Evolutionary conservation across 805 yeast genomes (phyloP), one percentile per base, ranked within the genome.

Genomic region (Teunomyces atbi): DNA sequence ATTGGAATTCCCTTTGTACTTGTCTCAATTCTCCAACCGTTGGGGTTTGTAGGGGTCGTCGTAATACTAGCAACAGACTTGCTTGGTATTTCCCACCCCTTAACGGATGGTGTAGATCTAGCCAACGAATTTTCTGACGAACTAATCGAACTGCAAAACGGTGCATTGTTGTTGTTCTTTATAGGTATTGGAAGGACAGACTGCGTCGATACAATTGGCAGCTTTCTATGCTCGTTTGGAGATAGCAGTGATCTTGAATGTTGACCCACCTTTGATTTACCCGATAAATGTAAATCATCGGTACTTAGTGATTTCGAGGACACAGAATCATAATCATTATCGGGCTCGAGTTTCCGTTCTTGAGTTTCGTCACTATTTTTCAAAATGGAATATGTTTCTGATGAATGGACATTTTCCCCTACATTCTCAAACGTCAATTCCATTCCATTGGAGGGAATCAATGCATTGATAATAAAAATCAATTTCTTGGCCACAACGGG

Each of bases 401-500:
- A n/a, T n/a, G 23, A 18, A 18, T 36, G 18, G n/a, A 21, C 27
- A 16, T 36, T 11, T 8, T 19, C 16, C 11, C 23, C 28, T 2
- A 21, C 39, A 21, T 36, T 21, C 16, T 36, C 39, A 19, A 36
- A 19, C 13, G 39, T 36, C 28, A 36, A 36, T n/a, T 36, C 28
- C 28, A 36, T 19, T 7, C 28, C 39, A n/a, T 36, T 23, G 2
- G 48, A 18, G 13, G 45, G 49, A 16, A 81, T 59, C 20, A 81
- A 47, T 0, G 80, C 84, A 44, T 79, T 71, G 6, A 81, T 50
- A 6, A 81, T 75, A 46, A 79, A 81, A 0, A 81, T 65, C 45
- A 81, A 62, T 55, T 80, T 80, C 53, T 81, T 82, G 1, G 85
- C 83, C 7, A 81, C 82, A 6, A 76, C 76, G 29, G 82, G 79